A percentile compares a stretch with the other conserved stretches of the same genome.
phyloP scores from a whole-genome alignment of 1,284 basidiomycete genomes.

The Mycosarcoma maydis region DNA sequence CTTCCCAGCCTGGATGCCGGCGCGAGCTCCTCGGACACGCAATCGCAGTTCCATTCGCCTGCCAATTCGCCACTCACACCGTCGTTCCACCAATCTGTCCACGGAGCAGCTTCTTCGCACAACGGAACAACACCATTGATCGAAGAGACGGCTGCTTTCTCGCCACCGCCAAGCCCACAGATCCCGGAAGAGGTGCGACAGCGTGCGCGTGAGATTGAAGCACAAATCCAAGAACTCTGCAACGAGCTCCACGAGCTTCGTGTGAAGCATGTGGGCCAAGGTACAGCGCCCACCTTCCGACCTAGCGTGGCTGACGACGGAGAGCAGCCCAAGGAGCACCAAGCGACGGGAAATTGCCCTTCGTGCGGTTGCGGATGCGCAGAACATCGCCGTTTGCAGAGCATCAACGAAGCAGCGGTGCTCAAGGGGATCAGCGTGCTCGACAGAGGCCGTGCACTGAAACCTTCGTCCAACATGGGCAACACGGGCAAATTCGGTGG shows the following conservation, averaged over 20 bases:
- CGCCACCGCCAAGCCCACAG: conserved; percentile 18
- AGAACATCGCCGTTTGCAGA: conserved; percentile 50
- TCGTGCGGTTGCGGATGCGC: conserved; percentile 52
- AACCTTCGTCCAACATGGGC: conserved; percentile 38
- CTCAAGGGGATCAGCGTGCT: conserved; percentile 53
- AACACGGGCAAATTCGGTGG: conserved; percentile 53
- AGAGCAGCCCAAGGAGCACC: conserved; percentile 6
- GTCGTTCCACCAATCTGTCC: conserved; percentile 33
- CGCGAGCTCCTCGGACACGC: conserved; percentile 30
- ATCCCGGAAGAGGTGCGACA: conserved; percentile 39
- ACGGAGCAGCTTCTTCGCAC: background rate
- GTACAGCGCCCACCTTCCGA: conserved; percentile 22
- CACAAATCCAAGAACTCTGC: conserved; percentile 42
- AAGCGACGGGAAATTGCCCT: conserved; percentile 17
- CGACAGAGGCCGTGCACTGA: conserved; percentile 50
- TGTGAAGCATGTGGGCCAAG: conserved; percentile 33
- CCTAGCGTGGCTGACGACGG: conserved; percentile 4
- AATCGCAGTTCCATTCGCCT: conserved; percentile 44
- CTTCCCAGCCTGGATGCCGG: conserved; percentile 43
- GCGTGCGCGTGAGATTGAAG: conserved; percentile 47
- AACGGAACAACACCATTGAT: background rate
- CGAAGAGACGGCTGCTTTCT: conserved; percentile 4
- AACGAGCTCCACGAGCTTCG: conserved; percentile 45
- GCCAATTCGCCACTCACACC: conserved; percentile 39
- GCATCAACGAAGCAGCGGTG: conserved; percentile 54